Percentiles rank a stretch among this genome's conserved stretches.
These are phyloP conservation scores for Naematelia aurantialba DNA, from an alignment of 768 basidiomycete species.

Conservation along the genomic window DNA sequence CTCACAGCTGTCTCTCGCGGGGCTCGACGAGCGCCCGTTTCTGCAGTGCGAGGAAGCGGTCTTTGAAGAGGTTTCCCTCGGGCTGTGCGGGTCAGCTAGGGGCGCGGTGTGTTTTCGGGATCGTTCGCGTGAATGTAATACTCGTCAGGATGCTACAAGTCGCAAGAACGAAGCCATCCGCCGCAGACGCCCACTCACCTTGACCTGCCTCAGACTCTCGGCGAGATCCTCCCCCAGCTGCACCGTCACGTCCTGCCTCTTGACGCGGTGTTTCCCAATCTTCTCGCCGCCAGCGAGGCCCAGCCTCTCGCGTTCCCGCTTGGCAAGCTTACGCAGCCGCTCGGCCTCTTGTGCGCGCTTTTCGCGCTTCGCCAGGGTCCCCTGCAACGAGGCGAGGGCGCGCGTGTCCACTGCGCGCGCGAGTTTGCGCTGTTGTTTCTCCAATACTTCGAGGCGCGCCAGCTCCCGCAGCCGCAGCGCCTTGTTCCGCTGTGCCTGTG, in stretches of 20 bases:
- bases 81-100: too few species aligned
- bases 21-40: conserved; percentile 84
- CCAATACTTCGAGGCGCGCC: conserved; percentile 61
- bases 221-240: conserved; percentile 86
- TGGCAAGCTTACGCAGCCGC: conserved; percentile 53
- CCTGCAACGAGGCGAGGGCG: background rate
- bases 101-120: too few species aligned
- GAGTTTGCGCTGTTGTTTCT: conserved; percentile 60
- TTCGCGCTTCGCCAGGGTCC: conserved; percentile 17
- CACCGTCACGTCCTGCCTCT: conserved; percentile 67
- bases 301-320: conserved; percentile 56
- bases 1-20: conserved; percentile 70
- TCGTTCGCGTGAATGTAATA: too few species aligned
- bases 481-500: conserved; percentile 66
- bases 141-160: background rate
- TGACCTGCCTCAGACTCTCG: conserved; percentile 75
- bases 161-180: background rate
- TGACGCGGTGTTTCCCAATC: conserved; percentile 75
- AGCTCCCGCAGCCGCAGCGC: conserved; percentile 64
- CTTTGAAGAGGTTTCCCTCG: conserved; percentile 88
- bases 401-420: conserved; percentile 50
- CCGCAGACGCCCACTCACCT: too few species aligned
- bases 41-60: conserved; percentile 81
- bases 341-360: conserved; percentile 52
- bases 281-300: conserved; percentile 67